A percentile compares a stretch with the other conserved stretches of the same genome.
These are phyloP conservation scores for Termitomyces sp. DNA, from an alignment of 768 basidiomycete species.

Conservation along the genomic window DNA sequence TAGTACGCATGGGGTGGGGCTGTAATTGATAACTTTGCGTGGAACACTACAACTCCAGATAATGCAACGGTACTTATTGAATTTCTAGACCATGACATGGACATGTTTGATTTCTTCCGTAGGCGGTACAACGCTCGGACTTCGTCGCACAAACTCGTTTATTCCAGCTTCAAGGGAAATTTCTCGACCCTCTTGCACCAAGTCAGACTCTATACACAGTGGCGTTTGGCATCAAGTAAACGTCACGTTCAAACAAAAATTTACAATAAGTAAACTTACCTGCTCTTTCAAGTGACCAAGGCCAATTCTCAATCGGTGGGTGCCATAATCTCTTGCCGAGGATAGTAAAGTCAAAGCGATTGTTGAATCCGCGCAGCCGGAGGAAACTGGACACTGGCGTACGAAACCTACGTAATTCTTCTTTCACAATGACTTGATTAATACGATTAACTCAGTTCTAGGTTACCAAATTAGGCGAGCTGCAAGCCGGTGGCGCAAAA, in stretches of 20 bases:
- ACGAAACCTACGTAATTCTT: neutral
- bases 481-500: conserved; percentile 25
- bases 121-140: conserved; percentile 22
- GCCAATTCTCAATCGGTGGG: conserved; percentile 1
- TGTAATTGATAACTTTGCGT: conserved; percentile 29
- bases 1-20: conserved; percentile 33
- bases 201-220: conserved; percentile 26
- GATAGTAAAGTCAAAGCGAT: neutral
- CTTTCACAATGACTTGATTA: neutral
- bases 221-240: conserved; percentile 30
- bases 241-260: neutral
- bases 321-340: neutral
- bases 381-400: neutral
- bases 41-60: conserved; percentile 26
- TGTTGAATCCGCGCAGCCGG: neutral
- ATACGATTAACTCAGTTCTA: conserved; percentile 1
- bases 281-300: neutral
- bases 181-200: conserved; percentile 24
- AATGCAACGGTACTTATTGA: conserved; percentile 19
- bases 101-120: neutral
- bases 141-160: conserved; percentile 24
- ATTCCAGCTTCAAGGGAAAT: conserved; percentile 25
- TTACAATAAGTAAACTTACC: neutral
- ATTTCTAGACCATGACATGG: neutral
- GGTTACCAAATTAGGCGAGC: conserved; percentile 23